These are phyloP conservation scores for Trichoderma pleuroti DNA, from an alignment of 2,329 filamentous ascomycete genomes.

Conservation along the genomic window DNA sequence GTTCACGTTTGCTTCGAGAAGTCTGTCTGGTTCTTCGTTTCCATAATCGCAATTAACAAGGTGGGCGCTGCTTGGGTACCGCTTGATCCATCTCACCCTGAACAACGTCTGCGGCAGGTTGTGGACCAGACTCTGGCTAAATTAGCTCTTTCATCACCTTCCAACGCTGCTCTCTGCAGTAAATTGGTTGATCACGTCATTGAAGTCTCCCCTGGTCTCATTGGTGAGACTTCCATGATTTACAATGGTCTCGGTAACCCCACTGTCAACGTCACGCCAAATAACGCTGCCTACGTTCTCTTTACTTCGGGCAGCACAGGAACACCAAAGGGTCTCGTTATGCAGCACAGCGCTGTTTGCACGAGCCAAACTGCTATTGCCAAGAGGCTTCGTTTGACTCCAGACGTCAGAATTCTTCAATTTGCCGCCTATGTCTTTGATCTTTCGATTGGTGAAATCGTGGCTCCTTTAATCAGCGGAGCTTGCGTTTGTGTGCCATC, in stretches of 20 bases:
- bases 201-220: not conserved
- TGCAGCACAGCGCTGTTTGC: constrained; percentile 13
- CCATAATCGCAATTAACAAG: constrained; percentile 29
- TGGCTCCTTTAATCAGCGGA: constrained; percentile 5
- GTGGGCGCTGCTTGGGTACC: constrained; percentile 24
- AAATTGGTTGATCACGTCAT: not conserved
- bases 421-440: constrained; percentile 23
- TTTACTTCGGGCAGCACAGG: constrained; percentile 57
- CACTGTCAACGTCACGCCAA: not conserved
- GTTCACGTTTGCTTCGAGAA: constrained; percentile 24
- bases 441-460: constrained; percentile 15
- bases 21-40: constrained; percentile 24
- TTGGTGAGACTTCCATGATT: not conserved
- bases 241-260: not conserved
- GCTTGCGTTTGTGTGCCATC: constrained; percentile 17
- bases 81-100: constrained; percentile 5
- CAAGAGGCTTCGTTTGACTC: not conserved
- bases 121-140: not conserved
- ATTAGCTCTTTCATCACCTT: not conserved
- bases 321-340: constrained; percentile 46
- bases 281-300: constrained; percentile 36
- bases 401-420: constrained; percentile 11
- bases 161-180: not conserved
- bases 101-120: constrained; percentile 5
- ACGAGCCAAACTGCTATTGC: not conserved